Percentiles rank a stretch among this genome's conserved stretches.
Evolutionary conservation across 352 stramenopile species (phyloP).

Genomic region (Globisporangium paddicum): DNA sequence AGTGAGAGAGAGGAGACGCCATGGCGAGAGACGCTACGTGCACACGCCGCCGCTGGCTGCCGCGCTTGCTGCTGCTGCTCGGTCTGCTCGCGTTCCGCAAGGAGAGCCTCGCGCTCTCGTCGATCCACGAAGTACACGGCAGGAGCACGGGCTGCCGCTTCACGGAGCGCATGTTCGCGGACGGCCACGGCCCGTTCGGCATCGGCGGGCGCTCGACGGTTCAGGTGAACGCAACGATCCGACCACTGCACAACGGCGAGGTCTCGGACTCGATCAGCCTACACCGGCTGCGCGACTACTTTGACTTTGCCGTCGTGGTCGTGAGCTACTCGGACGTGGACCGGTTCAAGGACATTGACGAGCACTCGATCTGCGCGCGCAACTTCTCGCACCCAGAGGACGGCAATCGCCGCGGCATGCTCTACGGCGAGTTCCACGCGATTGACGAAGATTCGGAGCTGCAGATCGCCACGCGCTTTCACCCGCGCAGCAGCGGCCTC

Average conservation of each 20-base stretch:
- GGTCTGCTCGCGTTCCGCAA: conserved; percentile 20
- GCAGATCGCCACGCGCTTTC: conserved; percentile 42
- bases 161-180: conserved; percentile 79
- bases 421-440: conserved; percentile 56
- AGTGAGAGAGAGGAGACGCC: background rate
- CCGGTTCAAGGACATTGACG: conserved; percentile 35
- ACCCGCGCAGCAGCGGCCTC: conserved; percentile 39
- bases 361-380: conserved; percentile 46
- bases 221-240: conserved; percentile 40
- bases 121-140: conserved; percentile 55
- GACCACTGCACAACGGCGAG: conserved; percentile 41
- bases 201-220: conserved; percentile 43
- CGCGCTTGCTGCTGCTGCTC: conserved; percentile 26
- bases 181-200: conserved; percentile 48
- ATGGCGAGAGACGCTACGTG: background rate
- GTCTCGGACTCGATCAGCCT: conserved; percentile 69
- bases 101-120: conserved; percentile 31
- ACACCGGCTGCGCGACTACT: conserved; percentile 66
- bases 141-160: conserved; percentile 56
- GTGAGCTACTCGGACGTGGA: conserved; percentile 56
- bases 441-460: conserved; percentile 36
- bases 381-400: conserved; percentile 48
- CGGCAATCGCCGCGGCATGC: conserved; percentile 31
- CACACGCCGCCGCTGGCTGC: conserved; percentile 7
- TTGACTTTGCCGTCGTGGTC: conserved; percentile 69